Evolutionary conservation across 495 filamentous ascomycete genomes (phyloP).

Genomic region (Aspergillus mulundensis): DNA sequence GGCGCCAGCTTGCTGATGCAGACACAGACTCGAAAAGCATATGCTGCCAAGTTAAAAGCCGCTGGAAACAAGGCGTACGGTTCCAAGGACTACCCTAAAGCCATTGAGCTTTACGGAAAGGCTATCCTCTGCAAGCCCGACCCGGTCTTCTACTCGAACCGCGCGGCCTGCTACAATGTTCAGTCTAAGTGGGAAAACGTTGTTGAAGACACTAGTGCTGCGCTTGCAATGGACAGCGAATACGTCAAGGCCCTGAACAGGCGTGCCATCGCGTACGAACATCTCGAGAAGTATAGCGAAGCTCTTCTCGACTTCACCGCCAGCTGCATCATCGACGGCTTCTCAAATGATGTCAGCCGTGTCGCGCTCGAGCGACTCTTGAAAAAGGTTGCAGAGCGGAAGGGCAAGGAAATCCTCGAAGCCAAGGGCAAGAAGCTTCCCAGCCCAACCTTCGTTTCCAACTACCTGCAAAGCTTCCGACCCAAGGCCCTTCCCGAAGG

Average conservation of each 20-base stretch:
- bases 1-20: slow-evolving; percentile 12
- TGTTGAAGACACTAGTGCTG: slow-evolving; percentile 93
- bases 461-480: slow-evolving; percentile 98
- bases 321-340: slow-evolving; percentile 97
- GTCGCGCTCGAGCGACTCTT: slow-evolving; percentile 87
- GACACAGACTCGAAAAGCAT: slow-evolving; percentile 61
- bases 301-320: slow-evolving; percentile 96
- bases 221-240: slow-evolving; percentile 84
- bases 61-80: slow-evolving; percentile 97
- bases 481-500: slow-evolving; percentile 71
- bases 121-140: slow-evolving; percentile 96
- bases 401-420: slow-evolving; percentile 80
- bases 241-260: slow-evolving; percentile 98
- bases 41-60: slow-evolving; percentile 85
- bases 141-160: slow-evolving; percentile 97
- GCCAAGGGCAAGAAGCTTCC: slow-evolving; percentile 79
- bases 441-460: slow-evolving; percentile 92
- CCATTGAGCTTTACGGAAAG: slow-evolving; percentile 91
- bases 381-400: slow-evolving; percentile 94
- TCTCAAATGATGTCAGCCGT: slow-evolving; percentile 83
- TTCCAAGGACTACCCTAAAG: slow-evolving; percentile 80
- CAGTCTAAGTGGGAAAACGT: slow-evolving; percentile 91
- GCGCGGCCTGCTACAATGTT: slow-evolving; percentile 95
- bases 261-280: slow-evolving; percentile 92
- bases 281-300: slow-evolving; percentile 84